These are phyloP conservation scores for Gynandropsis gynandra DNA, from an alignment of 345 rosid genomes.

Conservation along the genomic window DNA sequence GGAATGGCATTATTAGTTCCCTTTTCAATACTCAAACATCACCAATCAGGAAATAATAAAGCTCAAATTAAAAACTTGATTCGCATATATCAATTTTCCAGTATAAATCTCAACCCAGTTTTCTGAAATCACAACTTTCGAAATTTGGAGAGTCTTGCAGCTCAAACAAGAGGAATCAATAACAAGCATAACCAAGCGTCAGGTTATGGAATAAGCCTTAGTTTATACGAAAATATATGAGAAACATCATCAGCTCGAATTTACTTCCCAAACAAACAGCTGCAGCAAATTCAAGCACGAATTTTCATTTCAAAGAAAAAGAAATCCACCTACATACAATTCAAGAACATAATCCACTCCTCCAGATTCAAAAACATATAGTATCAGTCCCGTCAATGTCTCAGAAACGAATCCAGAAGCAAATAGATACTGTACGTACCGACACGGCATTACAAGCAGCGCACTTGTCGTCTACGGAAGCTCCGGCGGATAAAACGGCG, in stretches of 20 bases:
- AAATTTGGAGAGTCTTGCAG: no score
- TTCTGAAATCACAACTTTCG: no score
- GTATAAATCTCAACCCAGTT: no score
- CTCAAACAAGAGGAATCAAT: no score
- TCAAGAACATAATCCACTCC: background rate
- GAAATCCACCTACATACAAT: background rate
- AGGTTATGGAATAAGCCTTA: no score
- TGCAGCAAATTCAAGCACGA: background rate
- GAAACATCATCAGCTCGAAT: background rate
- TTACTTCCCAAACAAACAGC: background rate
- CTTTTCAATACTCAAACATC: background rate
- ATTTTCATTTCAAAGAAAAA: background rate
- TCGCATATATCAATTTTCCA: background rate
- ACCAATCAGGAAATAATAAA: background rate
- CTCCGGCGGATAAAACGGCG: constrained; percentile 27
- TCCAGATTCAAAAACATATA: background rate
- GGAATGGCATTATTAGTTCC: background rate
- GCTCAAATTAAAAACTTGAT: constrained; percentile 2
- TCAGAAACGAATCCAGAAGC: background rate
- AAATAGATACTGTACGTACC: constrained; percentile 31
- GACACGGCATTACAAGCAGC: constrained; percentile 86
- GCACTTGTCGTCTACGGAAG: constrained; percentile 62
- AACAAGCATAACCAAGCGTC: no score
- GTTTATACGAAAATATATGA: background rate
- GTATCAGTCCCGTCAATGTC: constrained; percentile 4